Evolutionary conservation across 2,329 filamentous ascomycete genomes (phyloP), one percentile per base, ranked within the genome.

Genomic region (Penicillium vulpinum): DNA sequence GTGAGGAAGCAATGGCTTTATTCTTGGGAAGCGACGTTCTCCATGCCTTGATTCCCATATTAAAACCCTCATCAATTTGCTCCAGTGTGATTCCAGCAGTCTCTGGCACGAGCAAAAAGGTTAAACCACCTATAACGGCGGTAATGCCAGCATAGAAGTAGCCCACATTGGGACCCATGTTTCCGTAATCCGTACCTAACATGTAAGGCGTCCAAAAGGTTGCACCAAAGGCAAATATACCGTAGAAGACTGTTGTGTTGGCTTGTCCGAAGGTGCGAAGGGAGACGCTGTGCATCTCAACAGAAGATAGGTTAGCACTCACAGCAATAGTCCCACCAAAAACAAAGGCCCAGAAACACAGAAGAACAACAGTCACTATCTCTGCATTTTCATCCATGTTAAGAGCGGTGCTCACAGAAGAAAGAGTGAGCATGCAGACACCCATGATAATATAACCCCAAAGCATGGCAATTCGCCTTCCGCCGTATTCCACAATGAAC

Each of bases 121-220:
- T 57, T 24, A 67, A 54, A 2, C 51, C 26, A 5, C 50, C 48
- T 28, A 67, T 60, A 3, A 61, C 51, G 4, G 62, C 54, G 2
- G 65, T 65, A 2, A 68, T 59, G 0, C 58, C 65, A 1, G 63
- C 64, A 45, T 70, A 70, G 39, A 70, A 70, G 36, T 70, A 70
- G 2, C 68, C 67, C n/a, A 70, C 68, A 46, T 61, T 67, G 3
- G 66, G 33, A 1, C 67, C 67, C 66, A 67, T 67, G 31, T 66
- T 54, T 21, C 65, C 66, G 31, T 68, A 65, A 11, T 59, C 43
- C 0, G 52, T 39, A 18, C 48, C 59, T 9, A 68, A 43, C 65
- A 66, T 67, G 29, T 67, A 67, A 3, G 64, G 65, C 0, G 60
- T 64, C 58, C 62, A 67, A 26, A 67, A 67, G 10, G 47, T 54